phyloP scores from a whole-genome alignment of 202 grass and related monocot species.

The Dendrocalamus latiflorus region DNA sequence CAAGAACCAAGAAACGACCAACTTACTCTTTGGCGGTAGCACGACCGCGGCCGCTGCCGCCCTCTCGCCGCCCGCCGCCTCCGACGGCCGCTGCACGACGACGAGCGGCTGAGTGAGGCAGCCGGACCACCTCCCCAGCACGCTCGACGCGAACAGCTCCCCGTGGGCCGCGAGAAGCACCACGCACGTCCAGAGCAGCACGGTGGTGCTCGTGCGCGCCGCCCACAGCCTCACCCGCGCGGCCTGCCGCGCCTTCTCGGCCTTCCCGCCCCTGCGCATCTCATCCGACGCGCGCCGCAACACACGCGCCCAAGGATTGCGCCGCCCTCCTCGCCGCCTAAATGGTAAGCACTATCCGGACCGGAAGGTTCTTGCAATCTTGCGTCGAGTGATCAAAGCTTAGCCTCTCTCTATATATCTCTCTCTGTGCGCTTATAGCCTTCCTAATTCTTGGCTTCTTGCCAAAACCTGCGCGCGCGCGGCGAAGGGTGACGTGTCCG shows the following conservation, averaged over 20 bases:
- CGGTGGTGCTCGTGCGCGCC: slow-evolving; percentile 55
- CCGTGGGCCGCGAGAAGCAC: slow-evolving; percentile 62
- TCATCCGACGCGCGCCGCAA: not conserved
- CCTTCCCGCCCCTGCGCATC: slow-evolving; percentile 44
- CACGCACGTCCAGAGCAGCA: slow-evolving; percentile 81
- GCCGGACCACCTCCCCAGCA: slow-evolving; percentile 63
- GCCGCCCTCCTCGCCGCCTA: slow-evolving; percentile 1
- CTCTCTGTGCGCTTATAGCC: not conserved
- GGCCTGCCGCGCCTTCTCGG: slow-evolving; percentile 55
- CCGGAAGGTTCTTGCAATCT: not conserved
- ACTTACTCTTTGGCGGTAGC: slow-evolving; percentile 83
- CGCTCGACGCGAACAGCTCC: slow-evolving; percentile 53
- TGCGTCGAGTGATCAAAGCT: slow-evolving; percentile 5
- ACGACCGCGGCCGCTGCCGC: slow-evolving; percentile 9
- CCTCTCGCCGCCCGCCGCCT: slow-evolving; percentile 24
- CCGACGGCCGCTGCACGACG: slow-evolving; percentile 17
- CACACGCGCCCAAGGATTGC: not conserved
- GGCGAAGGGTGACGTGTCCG: not conserved
- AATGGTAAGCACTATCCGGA: not conserved
- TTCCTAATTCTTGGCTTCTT: not conserved
- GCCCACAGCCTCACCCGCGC: slow-evolving; percentile 79
- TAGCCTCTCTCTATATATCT: not conserved
- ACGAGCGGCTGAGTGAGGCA: slow-evolving; percentile 55
- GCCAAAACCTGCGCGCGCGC: not conserved
- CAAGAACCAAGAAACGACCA: not conserved